Conservation (phyloP, 192 early-diverging fungal genomes). For the Helicostylum pulchrum region DNA sequence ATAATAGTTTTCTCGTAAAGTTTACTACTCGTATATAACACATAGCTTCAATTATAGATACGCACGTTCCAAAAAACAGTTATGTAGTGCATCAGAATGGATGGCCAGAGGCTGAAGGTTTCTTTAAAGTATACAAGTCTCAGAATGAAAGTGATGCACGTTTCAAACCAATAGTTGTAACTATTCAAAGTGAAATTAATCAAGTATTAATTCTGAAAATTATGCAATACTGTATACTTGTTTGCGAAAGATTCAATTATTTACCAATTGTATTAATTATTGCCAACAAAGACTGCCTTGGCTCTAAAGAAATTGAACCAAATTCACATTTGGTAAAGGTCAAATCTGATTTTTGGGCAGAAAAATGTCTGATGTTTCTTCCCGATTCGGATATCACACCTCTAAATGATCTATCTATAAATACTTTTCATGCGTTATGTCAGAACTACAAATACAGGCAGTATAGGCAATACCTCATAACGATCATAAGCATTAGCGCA, state of each 20-base stretch:
- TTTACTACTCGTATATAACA: no score
- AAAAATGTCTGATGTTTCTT: background rate
- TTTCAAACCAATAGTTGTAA: background rate
- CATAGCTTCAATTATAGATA: no score
- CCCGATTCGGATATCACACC: background rate
- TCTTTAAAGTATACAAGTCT: background rate
- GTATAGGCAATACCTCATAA: slow-evolving; percentile 3
- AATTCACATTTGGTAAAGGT: slow-evolving; percentile 3
- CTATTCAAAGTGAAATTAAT: slow-evolving; percentile 1
- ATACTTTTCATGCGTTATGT: no score
- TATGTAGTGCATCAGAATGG: no score
- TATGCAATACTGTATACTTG: slow-evolving; percentile 4
- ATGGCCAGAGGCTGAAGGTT: background rate
- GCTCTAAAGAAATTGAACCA: background rate
- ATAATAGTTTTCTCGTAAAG: no score
- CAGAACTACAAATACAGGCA: slow-evolving; percentile 1
- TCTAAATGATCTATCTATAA: background rate
- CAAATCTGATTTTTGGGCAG: slow-evolving; percentile 8
- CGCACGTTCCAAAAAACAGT: no score
- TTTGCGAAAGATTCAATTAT: background rate
- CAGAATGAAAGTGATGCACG: background rate
- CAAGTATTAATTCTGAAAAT: background rate
- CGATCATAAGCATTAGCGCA: background rate
- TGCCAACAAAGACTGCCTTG: background rate
- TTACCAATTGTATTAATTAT: slow-evolving; percentile 5